phyloP scores from a whole-genome alignment of 768 basidiomycete genomes.

The Lyophyllum atratum region DNA sequence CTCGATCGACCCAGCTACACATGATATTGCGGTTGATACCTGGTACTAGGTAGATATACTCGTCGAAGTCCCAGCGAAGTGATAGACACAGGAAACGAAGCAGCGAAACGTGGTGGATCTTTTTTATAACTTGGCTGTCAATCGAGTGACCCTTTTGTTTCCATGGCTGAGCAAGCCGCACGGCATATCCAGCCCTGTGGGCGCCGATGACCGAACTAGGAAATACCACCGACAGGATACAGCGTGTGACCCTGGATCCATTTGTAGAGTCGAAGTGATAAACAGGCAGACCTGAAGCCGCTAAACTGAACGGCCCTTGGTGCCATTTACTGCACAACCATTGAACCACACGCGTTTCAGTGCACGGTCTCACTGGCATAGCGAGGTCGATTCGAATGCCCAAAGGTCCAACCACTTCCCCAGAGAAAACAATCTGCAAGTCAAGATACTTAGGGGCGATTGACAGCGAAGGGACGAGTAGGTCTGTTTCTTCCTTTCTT shows the following conservation, averaged over 20 bases:
- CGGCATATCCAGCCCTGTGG: not conserved
- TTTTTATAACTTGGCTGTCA: not conserved
- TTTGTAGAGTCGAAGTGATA: not conserved
- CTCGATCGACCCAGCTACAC: not conserved
- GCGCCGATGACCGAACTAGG: not conserved
- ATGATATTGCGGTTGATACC: not conserved
- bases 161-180: not conserved
- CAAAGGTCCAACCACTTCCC: not conserved
- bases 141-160: not conserved
- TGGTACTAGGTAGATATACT: too few relatives aligned
- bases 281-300: not conserved
- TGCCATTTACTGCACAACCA: too few relatives aligned
- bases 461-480: not conserved
- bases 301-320: not conserved
- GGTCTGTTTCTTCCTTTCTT: not conserved
- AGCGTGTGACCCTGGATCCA: not conserved
- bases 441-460: too few relatives aligned
- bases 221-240: not conserved
- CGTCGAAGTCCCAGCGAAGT: too few relatives aligned
- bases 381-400: not conserved
- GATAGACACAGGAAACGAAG: not conserved
- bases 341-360: too few relatives aligned
- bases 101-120: not conserved
- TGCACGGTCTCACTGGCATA: not conserved
- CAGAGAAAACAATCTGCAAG: not conserved